Evolutionary conservation across 257 asterid species (phyloP).

Genomic region (Solanum stenotomum): DNA sequence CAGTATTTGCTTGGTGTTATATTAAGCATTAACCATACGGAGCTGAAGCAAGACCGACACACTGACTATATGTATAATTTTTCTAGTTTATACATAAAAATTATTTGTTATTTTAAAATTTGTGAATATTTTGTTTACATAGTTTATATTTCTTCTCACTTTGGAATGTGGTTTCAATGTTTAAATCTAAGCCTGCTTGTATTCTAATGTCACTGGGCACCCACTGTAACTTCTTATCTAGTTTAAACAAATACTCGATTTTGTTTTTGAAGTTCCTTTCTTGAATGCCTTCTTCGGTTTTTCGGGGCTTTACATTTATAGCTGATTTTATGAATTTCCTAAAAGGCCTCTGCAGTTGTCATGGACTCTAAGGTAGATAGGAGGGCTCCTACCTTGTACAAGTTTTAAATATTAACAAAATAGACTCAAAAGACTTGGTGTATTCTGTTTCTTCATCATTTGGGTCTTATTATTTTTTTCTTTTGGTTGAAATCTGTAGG

Average conservation of each 20-base stretch:
- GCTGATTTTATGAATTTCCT: background rate
- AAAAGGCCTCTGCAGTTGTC: background rate
- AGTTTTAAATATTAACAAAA: background rate
- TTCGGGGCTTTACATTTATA: background rate
- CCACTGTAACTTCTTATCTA: background rate
- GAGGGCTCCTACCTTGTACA: background rate
- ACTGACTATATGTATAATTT: background rate
- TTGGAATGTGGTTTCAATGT: background rate
- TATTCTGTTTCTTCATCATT: background rate
- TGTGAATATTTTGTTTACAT: background rate
- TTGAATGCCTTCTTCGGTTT: background rate
- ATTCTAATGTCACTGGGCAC: background rate
- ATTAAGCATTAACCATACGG: background rate
- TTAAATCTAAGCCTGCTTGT: background rate
- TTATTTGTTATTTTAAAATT: background rate
- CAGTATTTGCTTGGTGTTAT: background rate
- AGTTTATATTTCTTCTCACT: background rate
- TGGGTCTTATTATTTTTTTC: background rate
- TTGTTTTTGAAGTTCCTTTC: background rate
- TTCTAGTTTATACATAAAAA: background rate
- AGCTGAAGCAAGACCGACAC: background rate
- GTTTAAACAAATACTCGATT: background rate
- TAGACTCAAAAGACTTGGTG: background rate
- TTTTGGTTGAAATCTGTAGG: background rate
- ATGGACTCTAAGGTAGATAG: background rate